Conservation (phyloP, 2,329 filamentous ascomycete genomes). For the Cladosporium sp. region DNA sequence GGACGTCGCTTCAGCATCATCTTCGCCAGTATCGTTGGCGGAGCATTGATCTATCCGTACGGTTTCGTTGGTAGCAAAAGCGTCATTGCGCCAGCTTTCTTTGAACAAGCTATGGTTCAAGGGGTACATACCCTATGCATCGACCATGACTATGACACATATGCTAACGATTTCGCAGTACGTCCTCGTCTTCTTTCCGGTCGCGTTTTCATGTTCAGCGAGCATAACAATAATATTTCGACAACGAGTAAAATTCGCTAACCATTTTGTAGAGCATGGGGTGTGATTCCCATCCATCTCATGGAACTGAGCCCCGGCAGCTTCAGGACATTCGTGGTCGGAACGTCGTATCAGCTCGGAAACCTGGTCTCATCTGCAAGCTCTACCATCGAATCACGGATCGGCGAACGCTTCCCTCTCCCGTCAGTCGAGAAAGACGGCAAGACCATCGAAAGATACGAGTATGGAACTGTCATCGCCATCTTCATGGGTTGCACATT, state of each 20-base stretch:
- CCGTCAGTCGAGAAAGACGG: constrained; percentile 42
- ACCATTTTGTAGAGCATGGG: constrained; percentile 29
- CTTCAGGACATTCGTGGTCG: constrained; percentile 73
- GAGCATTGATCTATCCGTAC: constrained; percentile 81
- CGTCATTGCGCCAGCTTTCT: constrained; percentile 79
- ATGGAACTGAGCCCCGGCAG: constrained; percentile 74
- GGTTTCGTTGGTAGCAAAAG: constrained; percentile 63
- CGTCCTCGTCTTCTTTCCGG: background rate
- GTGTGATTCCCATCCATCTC: constrained; percentile 62
- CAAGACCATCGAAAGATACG: constrained; percentile 41
- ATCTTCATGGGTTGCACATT: constrained; percentile 82
- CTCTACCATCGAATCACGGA: constrained; percentile 45
- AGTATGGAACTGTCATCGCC: constrained; percentile 55
- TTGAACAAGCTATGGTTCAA: constrained; percentile 60
- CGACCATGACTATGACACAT: constrained; percentile 36
- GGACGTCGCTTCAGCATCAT: constrained; percentile 51
- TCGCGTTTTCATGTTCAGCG: background rate
- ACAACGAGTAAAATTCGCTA: background rate
- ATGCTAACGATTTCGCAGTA: background rate
- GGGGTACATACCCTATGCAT: constrained; percentile 24
- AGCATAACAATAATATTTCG: too few relatives aligned
- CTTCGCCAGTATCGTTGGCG: constrained; percentile 60
- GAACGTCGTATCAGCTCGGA: constrained; percentile 73
- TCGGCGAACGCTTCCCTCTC: constrained; percentile 45
- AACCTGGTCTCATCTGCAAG: constrained; percentile 62